Evolutionary conservation across 2,329 filamentous ascomycete species (phyloP).

Genomic region (Arthrinium puccinioides): DNA sequence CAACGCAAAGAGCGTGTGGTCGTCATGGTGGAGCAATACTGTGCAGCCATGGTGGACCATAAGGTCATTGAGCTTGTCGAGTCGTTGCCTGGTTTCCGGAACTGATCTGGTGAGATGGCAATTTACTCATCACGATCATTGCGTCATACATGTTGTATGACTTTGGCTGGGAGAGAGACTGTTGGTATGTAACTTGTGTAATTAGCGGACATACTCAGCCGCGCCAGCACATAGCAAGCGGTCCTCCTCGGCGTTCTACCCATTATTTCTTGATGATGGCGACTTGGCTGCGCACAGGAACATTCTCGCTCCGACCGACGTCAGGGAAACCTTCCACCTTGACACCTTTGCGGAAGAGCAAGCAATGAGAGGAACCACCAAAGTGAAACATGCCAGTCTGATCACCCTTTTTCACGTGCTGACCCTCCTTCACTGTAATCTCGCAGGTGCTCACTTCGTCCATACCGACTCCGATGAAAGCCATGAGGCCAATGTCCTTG

Average conservation of each 20-base stretch:
- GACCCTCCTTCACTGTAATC: conserved; percentile 58
- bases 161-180: too few species aligned
- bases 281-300: conserved; percentile 1
- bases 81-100: conserved; percentile 4
- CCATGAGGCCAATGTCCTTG: conserved; percentile 57
- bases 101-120: too few species aligned
- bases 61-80: conserved; percentile 24
- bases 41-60: conserved; percentile 28
- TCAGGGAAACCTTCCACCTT: conserved; percentile 1
- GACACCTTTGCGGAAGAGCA: conserved; percentile 44
- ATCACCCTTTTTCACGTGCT: conserved; percentile 62
- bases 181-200: too few species aligned
- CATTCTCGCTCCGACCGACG: neutral
- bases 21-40: conserved; percentile 22
- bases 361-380: conserved; percentile 63
- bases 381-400: conserved; percentile 75
- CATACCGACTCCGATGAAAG: conserved; percentile 68
- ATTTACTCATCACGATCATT: too few species aligned
- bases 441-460: conserved; percentile 69
- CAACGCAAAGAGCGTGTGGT: conserved; percentile 28
- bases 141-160: too few species aligned
- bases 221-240: too few species aligned
- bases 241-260: too few species aligned
- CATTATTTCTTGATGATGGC: neutral
- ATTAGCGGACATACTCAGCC: too few species aligned